A percentile compares a stretch with the other conserved stretches of the same genome.
Conservation (phyloP, 2,329 filamentous ascomycete species). For the Purpureocillium takamizusanense region DNA sequence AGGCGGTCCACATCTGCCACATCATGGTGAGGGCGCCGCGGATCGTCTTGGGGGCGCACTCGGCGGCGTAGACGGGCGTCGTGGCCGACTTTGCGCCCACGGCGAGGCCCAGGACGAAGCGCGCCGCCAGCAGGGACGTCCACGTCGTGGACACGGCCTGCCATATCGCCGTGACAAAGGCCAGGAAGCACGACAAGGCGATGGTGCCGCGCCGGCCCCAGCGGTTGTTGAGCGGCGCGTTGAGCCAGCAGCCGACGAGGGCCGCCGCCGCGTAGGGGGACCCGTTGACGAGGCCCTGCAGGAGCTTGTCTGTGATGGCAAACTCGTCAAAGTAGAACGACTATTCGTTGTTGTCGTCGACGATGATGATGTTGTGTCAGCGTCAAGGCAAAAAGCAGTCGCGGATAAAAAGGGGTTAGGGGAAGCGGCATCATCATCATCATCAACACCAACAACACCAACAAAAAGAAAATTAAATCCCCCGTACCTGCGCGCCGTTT, state of each 20-base stretch:
- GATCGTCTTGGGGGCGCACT: slow-evolving; percentile 57
- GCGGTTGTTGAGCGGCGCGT: slow-evolving; percentile 8
- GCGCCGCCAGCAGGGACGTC: slow-evolving; percentile 47
- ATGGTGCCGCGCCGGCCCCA: slow-evolving; percentile 10
- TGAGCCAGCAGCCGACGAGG: slow-evolving; percentile 23
- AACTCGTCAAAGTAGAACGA: slow-evolving; percentile 25
- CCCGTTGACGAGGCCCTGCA: slow-evolving; percentile 30
- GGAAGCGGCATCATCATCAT: too few relatives aligned
- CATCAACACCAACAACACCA: too few relatives aligned
- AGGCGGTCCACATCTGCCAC: slow-evolving; percentile 40
- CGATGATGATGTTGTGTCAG: too few relatives aligned
- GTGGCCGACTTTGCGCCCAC: slow-evolving; percentile 57
- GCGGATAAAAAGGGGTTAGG: too few relatives aligned
- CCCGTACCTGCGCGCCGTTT: slow-evolving; percentile 54
- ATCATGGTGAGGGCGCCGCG: slow-evolving; percentile 72
- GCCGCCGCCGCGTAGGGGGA: slow-evolving; percentile 10
- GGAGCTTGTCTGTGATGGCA: slow-evolving; percentile 25
- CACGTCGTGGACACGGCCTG: slow-evolving; percentile 12
- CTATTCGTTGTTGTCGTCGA: too few relatives aligned
- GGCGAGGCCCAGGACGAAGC: slow-evolving; percentile 59
- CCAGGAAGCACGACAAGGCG: slow-evolving; percentile 9
- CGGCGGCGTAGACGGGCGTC: slow-evolving; percentile 64
- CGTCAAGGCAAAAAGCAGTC: too few relatives aligned
- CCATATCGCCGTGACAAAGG: slow-evolving; percentile 9
- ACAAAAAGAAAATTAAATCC: too few relatives aligned